Base-by-base conservation (phyloP, 208 protist genomes). In the Porcisia deanei region DNA sequence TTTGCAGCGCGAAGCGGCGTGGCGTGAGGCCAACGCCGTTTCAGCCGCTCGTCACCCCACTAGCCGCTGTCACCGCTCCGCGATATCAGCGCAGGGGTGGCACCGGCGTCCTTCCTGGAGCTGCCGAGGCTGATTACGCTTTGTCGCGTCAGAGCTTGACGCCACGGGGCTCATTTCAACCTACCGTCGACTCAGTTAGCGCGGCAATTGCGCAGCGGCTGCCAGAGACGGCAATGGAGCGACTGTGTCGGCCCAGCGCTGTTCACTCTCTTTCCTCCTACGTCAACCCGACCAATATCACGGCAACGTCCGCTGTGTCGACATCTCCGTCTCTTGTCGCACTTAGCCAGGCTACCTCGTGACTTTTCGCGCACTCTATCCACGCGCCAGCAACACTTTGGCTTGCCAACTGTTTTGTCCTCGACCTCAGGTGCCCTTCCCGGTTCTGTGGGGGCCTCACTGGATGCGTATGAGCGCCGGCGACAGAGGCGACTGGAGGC, bases 161-260 rank as follows among this genome's bases (percentile, higher is more conserved):
- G 4, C 18, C 18, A 47, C 41, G 47, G 6, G 2, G 47, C 16
- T 60, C 70, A 3, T 85, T 91, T 64, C 79, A 83, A n/a, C 90
- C 90, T 14, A 77, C 77, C 37, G 92, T 94, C 55, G 87, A 93
- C 83, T 85, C 87, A 0, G 88, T 94, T 20, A 92, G 88, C 68
- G 89, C 88, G 12, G 88, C 84, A 6, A 93, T 95, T 63, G 91
- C 91, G 20, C 72, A 77, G 41, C 68, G 76, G 20, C 77, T 93
- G 47, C 87, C 85, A 7, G 76, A 89, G 68, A 88, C 85, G 20
- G 53, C 87, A 30, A 80, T 75, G 72, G 85, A 95, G 54, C 85
- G 91, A 10, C 76, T 95, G 12, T 86, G 76, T 47, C 72, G 73
- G 2, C 69, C 73, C 53, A 20, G 22, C 41, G 73, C 78, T 37